phyloP scores from a whole-genome alignment of 108 stramenopile genomes.

The Licmophora abbreviata region DNA sequence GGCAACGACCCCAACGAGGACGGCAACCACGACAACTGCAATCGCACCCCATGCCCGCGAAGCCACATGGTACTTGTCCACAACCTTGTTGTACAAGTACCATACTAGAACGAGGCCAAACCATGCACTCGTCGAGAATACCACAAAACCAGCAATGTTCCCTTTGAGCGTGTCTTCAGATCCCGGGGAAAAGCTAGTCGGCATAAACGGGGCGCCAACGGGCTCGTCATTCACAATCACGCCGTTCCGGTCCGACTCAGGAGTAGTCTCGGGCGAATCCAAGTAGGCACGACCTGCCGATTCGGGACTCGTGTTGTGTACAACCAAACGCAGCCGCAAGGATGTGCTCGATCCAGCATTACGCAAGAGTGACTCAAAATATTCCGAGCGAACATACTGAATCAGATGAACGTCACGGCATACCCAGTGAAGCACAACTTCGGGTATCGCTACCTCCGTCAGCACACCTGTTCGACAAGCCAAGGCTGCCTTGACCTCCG shows the following conservation, averaged over 20 bases:
- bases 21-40: not conserved
- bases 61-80: constrained; percentile 15
- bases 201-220: constrained; percentile 7
- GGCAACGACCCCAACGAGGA: not conserved
- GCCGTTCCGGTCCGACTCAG: not conserved
- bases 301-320: not conserved
- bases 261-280: not conserved
- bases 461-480: not conserved
- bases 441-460: not conserved
- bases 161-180: not conserved
- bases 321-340: not conserved
- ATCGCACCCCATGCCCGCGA: not conserved
- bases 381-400: constrained; percentile 28
- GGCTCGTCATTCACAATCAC: not conserved
- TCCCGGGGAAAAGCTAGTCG: constrained; percentile 1
- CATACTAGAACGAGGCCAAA: constrained; percentile 13
- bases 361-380: constrained; percentile 18
- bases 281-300: not conserved
- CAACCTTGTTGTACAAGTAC: constrained; percentile 24
- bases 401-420: constrained; percentile 47
- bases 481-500: constrained; percentile 6
- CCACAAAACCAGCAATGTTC: constrained; percentile 4
- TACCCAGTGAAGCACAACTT: constrained; percentile 46
- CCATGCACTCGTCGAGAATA: constrained; percentile 5
- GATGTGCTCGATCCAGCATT: not conserved